Evolutionary conservation across 169 alveolate genomes (phyloP).

Genomic region (Miamiensis avidus): DNA sequence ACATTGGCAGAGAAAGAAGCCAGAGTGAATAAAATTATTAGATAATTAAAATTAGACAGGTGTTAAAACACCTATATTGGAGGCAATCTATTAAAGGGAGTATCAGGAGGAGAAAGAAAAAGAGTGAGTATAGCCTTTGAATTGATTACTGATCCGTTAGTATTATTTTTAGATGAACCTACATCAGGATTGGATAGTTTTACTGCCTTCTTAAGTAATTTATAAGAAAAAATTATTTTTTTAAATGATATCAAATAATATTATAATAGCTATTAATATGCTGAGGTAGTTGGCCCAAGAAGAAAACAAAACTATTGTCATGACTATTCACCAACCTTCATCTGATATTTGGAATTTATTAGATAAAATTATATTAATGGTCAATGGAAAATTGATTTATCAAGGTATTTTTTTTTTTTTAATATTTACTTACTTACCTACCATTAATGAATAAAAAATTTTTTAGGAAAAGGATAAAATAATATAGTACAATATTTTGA

Average conservation of each 20-base stretch:
- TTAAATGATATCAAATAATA: too few species aligned
- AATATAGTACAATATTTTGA: too few species aligned
- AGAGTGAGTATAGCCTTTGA: conserved; percentile 82
- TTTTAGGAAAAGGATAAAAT: too few species aligned
- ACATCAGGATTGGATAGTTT: conserved; percentile 77
- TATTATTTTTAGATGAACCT: conserved; percentile 83
- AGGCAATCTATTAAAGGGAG: conserved; percentile 67
- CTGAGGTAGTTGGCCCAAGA: conserved; percentile 69
- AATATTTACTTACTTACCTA: background rate
- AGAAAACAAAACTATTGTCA: conserved; percentile 64
- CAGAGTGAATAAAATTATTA: conserved; percentile 58
- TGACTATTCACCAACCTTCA: conserved; percentile 84
- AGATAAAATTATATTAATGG: conserved; percentile 68
- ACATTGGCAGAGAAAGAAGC: conserved; percentile 24
- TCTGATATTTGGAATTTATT: conserved; percentile 69
- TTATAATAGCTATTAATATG: conserved; percentile 67
- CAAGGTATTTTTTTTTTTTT: conserved; percentile 42
- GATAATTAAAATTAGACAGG: conserved; percentile 60
- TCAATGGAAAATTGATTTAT: conserved; percentile 73
- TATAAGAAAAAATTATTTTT: too few species aligned
- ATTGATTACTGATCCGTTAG: conserved; percentile 72
- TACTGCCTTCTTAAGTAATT: conserved; percentile 21
- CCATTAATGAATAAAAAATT: conserved; percentile 17
- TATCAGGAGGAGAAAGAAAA: conserved; percentile 87
- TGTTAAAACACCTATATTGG: conserved; percentile 74